Base-by-base conservation (phyloP, 106 monocot genomes). In the Iris macrosiphon region DNA sequence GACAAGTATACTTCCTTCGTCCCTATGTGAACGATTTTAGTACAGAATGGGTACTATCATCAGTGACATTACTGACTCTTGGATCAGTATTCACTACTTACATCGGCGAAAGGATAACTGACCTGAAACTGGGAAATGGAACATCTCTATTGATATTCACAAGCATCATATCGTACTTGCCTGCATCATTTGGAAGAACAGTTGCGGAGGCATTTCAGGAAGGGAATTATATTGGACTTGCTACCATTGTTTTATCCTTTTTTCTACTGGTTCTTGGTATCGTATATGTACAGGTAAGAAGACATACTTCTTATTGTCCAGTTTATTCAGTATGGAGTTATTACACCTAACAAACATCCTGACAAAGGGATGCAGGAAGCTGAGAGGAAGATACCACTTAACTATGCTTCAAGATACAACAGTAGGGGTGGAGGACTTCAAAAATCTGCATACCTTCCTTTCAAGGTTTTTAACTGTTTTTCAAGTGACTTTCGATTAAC, bases 121-220 rank as follows among this genome's bases (percentile, higher is more conserved):
- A 99, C 47, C 73, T 99, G 29, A 99, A 99, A 73, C 91, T 99
- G 52, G 98, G 98, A 64, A 99, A 99, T 68, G 98, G 98, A 61
- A 99, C 98, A 31, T 99, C 98, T 15, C 87, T 99, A 46, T 63
- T 99, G 61, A 99, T 99, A 73, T 99, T 99, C 58, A 99, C 98
- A 1, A 87, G 80, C 59, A 99, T 99, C 34, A 87, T 99, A 51
- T 99, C 98, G 39, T 92, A 91, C 55, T 81, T 99, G 68, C 98
- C 98, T 27, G 87, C 87, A 32, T 92, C 98, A 34, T 91, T 99
- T 76, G 98, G 98, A 42, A 79, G 87, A 57, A 99, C 87, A 47
- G 73, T 76, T 65, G 68, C 81, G 25, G 80, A 99, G 47, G 98
- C 91, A 46, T 91, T 91, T 78, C 80, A 99, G 38, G 87, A 99